phyloP scores from a whole-genome alignment of 2,329 filamentous ascomycete species.

The Exophiala sp. region DNA sequence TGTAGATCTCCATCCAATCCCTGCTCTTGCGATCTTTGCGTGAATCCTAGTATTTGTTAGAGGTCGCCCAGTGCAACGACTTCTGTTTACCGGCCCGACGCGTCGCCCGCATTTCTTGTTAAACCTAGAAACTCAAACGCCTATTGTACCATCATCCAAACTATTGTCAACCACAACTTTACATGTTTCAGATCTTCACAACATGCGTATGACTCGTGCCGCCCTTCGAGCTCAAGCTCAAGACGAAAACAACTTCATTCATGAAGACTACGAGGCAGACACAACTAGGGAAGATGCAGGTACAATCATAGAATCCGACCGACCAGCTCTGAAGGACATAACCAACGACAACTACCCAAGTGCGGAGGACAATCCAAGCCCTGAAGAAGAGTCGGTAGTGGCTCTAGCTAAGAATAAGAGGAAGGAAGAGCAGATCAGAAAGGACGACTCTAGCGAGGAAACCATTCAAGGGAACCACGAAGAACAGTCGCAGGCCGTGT shows the following conservation, averaged over 20 bases:
- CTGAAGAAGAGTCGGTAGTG: conserved; percentile 6
- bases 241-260: conserved; percentile 17
- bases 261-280: conserved; percentile 22
- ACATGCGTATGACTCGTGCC: conserved; percentile 29
- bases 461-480: not conserved
- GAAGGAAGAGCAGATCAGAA: conserved; percentile 9
- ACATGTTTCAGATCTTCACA: conserved; percentile 4
- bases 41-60: too few species aligned
- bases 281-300: not conserved
- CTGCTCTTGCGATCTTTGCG: not conserved
- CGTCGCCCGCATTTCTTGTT: not conserved
- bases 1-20: too few species aligned
- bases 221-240: conserved; percentile 28
- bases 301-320: conserved; percentile 8
- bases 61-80: too few species aligned
- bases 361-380: conserved; percentile 9
- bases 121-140: not conserved
- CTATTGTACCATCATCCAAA: not conserved
- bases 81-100: too few species aligned
- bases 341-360: conserved; percentile 23
- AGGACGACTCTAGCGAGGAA: conserved; percentile 7
- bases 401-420: conserved; percentile 17
- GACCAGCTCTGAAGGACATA: conserved; percentile 26
- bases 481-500: not conserved
- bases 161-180: not conserved